phyloP scores from a whole-genome alignment of 257 asterid genomes.

The Gynochthodes officinalis region DNA sequence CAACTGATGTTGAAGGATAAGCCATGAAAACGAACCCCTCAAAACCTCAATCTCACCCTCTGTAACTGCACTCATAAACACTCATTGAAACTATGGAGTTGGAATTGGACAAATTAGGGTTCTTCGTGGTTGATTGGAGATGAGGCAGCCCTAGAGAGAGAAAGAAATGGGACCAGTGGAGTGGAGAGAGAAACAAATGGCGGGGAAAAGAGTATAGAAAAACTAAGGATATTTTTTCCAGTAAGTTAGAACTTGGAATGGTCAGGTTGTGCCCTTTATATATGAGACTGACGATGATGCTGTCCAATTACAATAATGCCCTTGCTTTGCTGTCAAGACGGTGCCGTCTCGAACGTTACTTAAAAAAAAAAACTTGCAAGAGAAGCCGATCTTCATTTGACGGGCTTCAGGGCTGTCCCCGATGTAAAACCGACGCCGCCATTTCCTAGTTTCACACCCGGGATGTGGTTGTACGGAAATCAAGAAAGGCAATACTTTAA shows the following conservation, averaged over 20 bases:
- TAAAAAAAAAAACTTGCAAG: not conserved
- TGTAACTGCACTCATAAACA: not conserved
- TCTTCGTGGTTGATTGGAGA: not conserved
- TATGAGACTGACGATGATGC: not conserved
- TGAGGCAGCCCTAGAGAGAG: conserved; percentile 19
- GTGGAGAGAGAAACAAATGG: conserved; percentile 24
- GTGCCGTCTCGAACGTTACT: not conserved
- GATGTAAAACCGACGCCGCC: not conserved
- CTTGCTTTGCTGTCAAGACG: conserved; percentile 2
- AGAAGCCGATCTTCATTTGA: not conserved
- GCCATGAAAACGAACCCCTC: conserved; percentile 46
- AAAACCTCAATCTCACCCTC: conserved; percentile 11
- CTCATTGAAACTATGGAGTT: conserved; percentile 6
- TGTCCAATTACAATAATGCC: conserved; percentile 5
- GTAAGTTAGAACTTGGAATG: too few species aligned
- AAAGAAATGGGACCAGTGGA: not conserved
- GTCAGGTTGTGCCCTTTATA: too few species aligned
- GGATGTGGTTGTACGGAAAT: not conserved
- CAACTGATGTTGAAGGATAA: conserved; percentile 26
- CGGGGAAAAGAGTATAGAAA: conserved; percentile 22
- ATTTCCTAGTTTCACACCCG: too few species aligned
- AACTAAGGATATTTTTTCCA: not conserved
- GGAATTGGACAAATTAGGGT: conserved; percentile 16
- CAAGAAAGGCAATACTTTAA: not conserved
- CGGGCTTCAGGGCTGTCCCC: too few species aligned